Evolutionary conservation across 805 yeast genomes (phyloP).

Genomic region (Candida adriatica): DNA sequence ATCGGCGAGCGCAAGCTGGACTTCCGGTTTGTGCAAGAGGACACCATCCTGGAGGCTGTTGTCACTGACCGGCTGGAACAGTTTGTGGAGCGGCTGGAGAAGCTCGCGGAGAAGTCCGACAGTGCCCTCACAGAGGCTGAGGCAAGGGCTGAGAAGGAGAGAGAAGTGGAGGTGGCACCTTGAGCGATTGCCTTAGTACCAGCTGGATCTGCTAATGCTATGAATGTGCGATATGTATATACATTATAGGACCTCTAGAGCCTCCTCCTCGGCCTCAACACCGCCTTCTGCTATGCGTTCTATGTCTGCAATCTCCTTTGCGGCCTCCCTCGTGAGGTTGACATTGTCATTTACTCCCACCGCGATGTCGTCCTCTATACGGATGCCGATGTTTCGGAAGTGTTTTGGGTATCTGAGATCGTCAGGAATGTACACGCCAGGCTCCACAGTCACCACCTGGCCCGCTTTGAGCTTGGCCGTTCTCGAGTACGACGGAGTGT

Average conservation of each 20-base stretch:
- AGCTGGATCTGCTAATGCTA: too few species aligned
- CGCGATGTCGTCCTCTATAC: conserved; percentile 92
- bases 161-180: too few species aligned
- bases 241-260: conserved; percentile 20
- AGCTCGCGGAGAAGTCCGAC: conserved; percentile 18
- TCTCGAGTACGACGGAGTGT: conserved; percentile 60
- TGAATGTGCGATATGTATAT: conserved; percentile 1
- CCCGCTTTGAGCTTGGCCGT: conserved; percentile 48
- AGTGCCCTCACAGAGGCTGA: too few species aligned
- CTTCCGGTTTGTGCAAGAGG: conserved; percentile 8
- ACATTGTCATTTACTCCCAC: conserved; percentile 56
- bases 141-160: too few species aligned
- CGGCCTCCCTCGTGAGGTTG: conserved; percentile 72
- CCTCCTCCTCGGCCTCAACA: conserved; percentile 45
- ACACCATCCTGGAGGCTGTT: conserved; percentile 11
- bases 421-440: conserved; percentile 87
- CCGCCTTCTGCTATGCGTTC: conserved; percentile 63
- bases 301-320: conserved; percentile 78
- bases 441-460: conserved; percentile 91
- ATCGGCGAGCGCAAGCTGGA: conserved; percentile 12
- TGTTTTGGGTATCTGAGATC: conserved; percentile 63
- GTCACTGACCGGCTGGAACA: conserved; percentile 9
- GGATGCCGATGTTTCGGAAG: conserved; percentile 83
- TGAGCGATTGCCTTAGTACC: too few species aligned
- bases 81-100: conserved; percentile 13